These are phyloP conservation scores for Vickermania ingenoplastis DNA, from an alignment of 208 protist genomes.

Conservation along the genomic window DNA sequence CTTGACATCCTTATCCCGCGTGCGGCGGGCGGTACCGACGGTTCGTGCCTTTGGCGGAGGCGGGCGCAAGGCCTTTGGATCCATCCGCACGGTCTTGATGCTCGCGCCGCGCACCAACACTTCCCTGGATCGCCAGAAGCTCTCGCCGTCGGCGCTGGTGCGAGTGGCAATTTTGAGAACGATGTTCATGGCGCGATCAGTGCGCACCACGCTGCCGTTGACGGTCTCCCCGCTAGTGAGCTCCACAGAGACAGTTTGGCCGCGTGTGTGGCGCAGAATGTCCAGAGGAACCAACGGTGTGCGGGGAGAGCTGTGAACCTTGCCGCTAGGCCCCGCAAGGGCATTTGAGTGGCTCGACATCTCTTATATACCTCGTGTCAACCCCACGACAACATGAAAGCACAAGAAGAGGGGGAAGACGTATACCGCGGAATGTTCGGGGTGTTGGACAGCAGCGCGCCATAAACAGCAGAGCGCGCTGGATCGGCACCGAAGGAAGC, in stretches of 20 bases:
- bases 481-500: too few species aligned
- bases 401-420: slow-evolving; percentile 4
- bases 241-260: slow-evolving; percentile 72
- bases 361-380: not conserved
- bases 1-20: too few species aligned
- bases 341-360: not conserved
- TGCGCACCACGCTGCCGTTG: slow-evolving; percentile 72
- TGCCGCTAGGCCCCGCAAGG: not conserved
- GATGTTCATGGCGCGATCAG: slow-evolving; percentile 77
- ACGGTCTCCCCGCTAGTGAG: slow-evolving; percentile 57
- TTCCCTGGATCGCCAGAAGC: slow-evolving; percentile 64
- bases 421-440: not conserved
- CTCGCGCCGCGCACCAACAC: slow-evolving; percentile 62
- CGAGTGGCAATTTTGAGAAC: slow-evolving; percentile 70
- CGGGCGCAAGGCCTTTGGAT: slow-evolving; percentile 37
- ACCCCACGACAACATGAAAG: not conserved
- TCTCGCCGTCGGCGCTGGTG: slow-evolving; percentile 42
- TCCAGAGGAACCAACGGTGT: slow-evolving; percentile 42
- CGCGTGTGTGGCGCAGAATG: slow-evolving; percentile 70
- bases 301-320: not conserved
- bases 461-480: too few species aligned
- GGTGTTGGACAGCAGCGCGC: too few species aligned
- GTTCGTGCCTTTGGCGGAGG: too few species aligned
- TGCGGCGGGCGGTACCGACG: too few species aligned
- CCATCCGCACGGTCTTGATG: slow-evolving; percentile 72